Percentiles rank a stretch among this genome's conserved stretches.
Evolutionary conservation across 2,329 filamentous ascomycete genomes (phyloP).

Genomic region (Trichoderma atroviride): DNA sequence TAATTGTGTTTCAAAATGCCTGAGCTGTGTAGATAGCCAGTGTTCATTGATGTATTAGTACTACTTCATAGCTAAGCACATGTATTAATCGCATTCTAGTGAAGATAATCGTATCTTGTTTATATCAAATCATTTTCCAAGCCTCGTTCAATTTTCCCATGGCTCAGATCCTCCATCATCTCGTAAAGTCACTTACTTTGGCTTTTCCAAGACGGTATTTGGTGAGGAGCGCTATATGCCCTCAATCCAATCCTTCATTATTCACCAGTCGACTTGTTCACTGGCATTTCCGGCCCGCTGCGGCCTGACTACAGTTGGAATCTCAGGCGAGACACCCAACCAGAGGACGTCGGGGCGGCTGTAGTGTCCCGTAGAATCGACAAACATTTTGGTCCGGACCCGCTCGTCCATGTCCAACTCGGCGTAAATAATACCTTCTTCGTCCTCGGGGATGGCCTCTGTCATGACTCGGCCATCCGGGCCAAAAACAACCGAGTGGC

Average conservation of each 20-base stretch:
- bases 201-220: background rate
- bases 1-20: background rate
- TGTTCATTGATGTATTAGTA: background rate
- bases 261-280: background rate
- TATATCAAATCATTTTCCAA: too few species aligned
- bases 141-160: background rate
- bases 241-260: background rate
- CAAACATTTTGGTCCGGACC: conserved; percentile 9
- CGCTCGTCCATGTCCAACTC: conserved; percentile 7
- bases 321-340: background rate
- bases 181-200: background rate
- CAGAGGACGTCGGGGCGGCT: conserved; percentile 12
- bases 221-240: background rate
- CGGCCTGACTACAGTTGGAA: conserved; percentile 8
- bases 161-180: background rate
- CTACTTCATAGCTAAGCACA: background rate
- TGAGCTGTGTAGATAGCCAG: background rate
- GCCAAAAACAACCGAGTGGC: conserved; percentile 4
- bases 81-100: background rate
- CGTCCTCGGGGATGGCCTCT: background rate
- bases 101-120: background rate
- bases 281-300: background rate
- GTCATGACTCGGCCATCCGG: conserved; percentile 7
- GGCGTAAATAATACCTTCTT: conserved; percentile 2
- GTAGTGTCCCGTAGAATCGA: conserved; percentile 13